Percentiles rank a stretch among this genome's conserved stretches.
phyloP scores from a whole-genome alignment of 495 filamentous ascomycete genomes.

The Symbiotaphrina buchneri region DNA sequence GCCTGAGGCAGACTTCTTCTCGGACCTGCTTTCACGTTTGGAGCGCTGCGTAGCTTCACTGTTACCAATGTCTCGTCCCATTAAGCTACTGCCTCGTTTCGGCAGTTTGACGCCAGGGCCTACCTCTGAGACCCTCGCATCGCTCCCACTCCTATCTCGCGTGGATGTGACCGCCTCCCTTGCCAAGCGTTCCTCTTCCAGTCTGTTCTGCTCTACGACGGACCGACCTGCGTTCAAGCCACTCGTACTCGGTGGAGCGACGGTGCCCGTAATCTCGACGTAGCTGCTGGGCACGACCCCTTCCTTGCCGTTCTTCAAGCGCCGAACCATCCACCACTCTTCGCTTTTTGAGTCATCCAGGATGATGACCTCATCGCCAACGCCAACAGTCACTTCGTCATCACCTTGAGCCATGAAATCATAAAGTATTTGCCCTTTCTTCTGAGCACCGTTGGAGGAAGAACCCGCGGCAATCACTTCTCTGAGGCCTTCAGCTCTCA shows the following conservation, averaged over 20 bases:
- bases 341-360: constrained; percentile 80
- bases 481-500: constrained; percentile 58
- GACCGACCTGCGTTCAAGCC: constrained; percentile 45
- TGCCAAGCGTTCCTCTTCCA: constrained; percentile 60
- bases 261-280: constrained; percentile 53
- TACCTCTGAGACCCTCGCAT: constrained; percentile 44
- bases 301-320: constrained; percentile 74
- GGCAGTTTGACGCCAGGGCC: constrained; percentile 48
- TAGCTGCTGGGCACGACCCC: constrained; percentile 98
- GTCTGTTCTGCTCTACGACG: constrained; percentile 58
- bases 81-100: constrained; percentile 43
- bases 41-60: constrained; percentile 37
- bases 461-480: constrained; percentile 64
- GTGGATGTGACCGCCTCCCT: constrained; percentile 48
- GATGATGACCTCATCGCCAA: constrained; percentile 78
- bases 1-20: constrained; percentile 11
- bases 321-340: constrained; percentile 94
- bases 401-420: constrained; percentile 94
- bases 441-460: constrained; percentile 36
- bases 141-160: constrained; percentile 25
- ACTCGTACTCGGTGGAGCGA: constrained; percentile 17
- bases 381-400: constrained; percentile 82
- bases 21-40: constrained; percentile 36
- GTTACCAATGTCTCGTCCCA: constrained; percentile 32
- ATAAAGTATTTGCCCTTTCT: constrained; percentile 67